These are phyloP conservation scores for Mesembryanthemum crystallinum DNA, from an alignment of 148 eudicot species.

Conservation along the genomic window DNA sequence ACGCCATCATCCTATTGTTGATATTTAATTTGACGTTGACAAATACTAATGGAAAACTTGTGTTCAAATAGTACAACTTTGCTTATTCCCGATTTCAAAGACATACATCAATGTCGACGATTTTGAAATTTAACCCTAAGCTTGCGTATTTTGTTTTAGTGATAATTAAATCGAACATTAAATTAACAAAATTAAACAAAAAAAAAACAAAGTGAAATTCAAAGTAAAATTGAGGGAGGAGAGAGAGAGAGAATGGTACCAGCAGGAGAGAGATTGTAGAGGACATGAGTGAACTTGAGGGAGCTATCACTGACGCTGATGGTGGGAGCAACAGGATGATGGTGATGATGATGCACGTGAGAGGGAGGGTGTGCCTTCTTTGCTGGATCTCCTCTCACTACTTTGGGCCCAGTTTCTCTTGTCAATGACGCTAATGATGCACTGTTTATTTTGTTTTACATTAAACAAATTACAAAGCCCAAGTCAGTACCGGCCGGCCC, in stretches of 20 bases:
- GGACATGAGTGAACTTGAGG: constrained; percentile 88
- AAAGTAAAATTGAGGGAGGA: neutral
- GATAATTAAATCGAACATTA: too few relatives aligned
- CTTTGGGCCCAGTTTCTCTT: constrained; percentile 86
- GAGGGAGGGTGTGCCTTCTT: constrained; percentile 28
- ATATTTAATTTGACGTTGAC: too few relatives aligned
- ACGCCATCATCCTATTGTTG: too few relatives aligned
- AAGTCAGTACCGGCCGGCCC: neutral
- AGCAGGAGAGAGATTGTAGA: constrained; percentile 94
- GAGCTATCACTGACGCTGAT: constrained; percentile 68
- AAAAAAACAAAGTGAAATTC: too few relatives aligned
- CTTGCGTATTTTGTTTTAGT: too few relatives aligned
- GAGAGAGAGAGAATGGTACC: constrained; percentile 32
- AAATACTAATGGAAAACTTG: too few relatives aligned
- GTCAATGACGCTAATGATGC: constrained; percentile 91
- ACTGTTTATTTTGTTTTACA: constrained; percentile 27
- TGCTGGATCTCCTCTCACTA: constrained; percentile 88
- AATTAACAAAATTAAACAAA: too few relatives aligned
- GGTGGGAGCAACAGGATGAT: constrained; percentile 44
- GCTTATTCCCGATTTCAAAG: too few relatives aligned
- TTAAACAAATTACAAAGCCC: neutral
- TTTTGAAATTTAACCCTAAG: too few relatives aligned
- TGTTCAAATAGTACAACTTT: too few relatives aligned
- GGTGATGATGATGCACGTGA: constrained; percentile 42
- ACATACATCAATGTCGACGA: too few relatives aligned